Conservation (phyloP, 176 grass and related monocot genomes). For the Oropetium thomaeum region DNA sequence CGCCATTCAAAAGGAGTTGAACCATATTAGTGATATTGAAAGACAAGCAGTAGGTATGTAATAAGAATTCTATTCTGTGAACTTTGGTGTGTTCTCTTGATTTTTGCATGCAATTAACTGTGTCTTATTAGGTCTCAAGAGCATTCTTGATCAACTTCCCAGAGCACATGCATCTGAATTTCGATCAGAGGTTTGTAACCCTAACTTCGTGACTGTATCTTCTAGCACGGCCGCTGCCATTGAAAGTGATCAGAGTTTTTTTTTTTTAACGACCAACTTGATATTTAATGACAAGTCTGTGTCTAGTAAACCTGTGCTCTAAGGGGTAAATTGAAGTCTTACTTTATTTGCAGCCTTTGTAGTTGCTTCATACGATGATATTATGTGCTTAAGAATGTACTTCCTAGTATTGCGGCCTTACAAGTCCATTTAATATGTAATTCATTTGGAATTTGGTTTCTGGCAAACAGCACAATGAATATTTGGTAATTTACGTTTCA, state of each 20-base stretch:
- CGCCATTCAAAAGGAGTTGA: constrained; percentile 44
- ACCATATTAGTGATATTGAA: constrained; percentile 47
- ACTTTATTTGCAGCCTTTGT: not conserved
- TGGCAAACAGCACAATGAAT: not conserved
- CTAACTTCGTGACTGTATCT: not conserved
- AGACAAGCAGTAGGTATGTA: constrained; percentile 53
- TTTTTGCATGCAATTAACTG: not conserved
- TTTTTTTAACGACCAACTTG: not conserved
- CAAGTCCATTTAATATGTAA: not conserved
- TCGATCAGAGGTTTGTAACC: constrained; percentile 42
- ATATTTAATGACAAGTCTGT: not conserved
- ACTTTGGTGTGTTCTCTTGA: not conserved
- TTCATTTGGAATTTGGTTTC: not conserved
- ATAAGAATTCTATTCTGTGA: constrained; percentile 15
- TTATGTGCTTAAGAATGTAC: not conserved
- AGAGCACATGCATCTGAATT: constrained; percentile 56
- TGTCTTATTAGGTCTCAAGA: constrained; percentile 40
- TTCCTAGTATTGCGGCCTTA: not conserved
- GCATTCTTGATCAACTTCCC: constrained; percentile 45
- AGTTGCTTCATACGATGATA: not conserved
- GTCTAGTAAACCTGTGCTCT: not conserved
- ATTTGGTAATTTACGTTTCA: no score
- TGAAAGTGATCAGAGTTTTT: not conserved
- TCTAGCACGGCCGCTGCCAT: not conserved
- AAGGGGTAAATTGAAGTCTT: not conserved